Base-by-base conservation (phyloP, 352 stramenopile species). In the Elongisporangium anandrum region DNA sequence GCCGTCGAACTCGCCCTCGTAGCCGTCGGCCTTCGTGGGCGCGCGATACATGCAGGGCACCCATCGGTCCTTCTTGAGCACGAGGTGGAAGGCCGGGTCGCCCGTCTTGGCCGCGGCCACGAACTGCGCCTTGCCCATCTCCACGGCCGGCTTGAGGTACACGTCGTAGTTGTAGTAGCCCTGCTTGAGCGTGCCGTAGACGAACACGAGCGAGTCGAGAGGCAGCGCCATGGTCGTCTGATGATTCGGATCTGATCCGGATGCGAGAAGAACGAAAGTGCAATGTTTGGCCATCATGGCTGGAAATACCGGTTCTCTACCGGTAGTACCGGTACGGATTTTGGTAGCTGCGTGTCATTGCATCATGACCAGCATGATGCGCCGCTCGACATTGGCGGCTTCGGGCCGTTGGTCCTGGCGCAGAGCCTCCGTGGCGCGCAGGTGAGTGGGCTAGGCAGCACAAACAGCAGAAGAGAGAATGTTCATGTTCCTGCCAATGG, bases 141-240 rank as follows among this genome's bases (percentile, higher is more conserved):
- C 58, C 21, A 74, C 66, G 7, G 75, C 70, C 19, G 76, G 77
- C 41, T 70, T 62, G 21, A 92, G 66, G 60, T 92, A 92, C 52
- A 75, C 55, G n/a, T 85, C 65, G 63, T 90, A 86, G 73, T 92
- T 92, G 58, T 79, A 61, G 56, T 87, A 83, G 22, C 70, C 78
- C 19, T 72, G 77, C 73, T 90, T 92, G 63, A 92, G 78, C 26
- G 82, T 92, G 23, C 79, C 82, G 59, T 92, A 92, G 19, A 92
- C 78, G 57, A 90, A 90, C 56, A 92, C 77, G 54, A 87, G 67
- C 29, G 74, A 70, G 50, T 82, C 68, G 55, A 84, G 73, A 21
- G 22, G 13, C 52, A 54, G 34, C 34, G 34, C 34, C 34, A 45
- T 45, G 34, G 34, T n/a, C n/a, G n/a, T n/a, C n/a, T 12, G 34